These are phyloP conservation scores for Trichoderma sp. DNA, from an alignment of 2,329 filamentous ascomycete genomes.

Conservation along the genomic window DNA sequence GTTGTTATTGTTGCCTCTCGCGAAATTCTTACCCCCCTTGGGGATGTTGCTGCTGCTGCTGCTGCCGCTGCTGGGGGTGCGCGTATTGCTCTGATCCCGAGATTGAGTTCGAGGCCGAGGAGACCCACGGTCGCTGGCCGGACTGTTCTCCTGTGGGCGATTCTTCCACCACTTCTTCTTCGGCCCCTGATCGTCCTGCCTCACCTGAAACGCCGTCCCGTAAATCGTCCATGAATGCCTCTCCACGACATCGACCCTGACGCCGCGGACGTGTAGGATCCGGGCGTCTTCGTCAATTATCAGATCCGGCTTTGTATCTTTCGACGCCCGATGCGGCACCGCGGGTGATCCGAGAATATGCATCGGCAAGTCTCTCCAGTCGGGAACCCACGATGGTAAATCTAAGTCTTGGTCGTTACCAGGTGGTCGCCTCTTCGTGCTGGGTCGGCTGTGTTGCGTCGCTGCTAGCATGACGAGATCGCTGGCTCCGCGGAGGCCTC, in stretches of 20 bases:
- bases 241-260: constrained; percentile 28
- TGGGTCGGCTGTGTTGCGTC: constrained; percentile 22
- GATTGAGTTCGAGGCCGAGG: not conserved
- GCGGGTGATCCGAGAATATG: constrained; percentile 34
- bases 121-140: not conserved
- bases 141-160: not conserved
- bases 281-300: constrained; percentile 26
- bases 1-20: not conserved
- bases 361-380: constrained; percentile 34
- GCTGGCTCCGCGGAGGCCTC: constrained; percentile 29
- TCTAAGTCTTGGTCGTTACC: not conserved
- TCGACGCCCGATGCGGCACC: constrained; percentile 32
- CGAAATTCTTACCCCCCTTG: not conserved
- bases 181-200: constrained; percentile 5
- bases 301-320: constrained; percentile 28
- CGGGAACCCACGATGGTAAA: constrained; percentile 38
- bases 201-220: constrained; percentile 32
- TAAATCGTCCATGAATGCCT: constrained; percentile 31
- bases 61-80: not conserved
- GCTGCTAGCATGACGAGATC: constrained; percentile 33
- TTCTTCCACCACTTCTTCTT: not conserved
- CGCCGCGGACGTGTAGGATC: constrained; percentile 30
- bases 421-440: not conserved
- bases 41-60: not conserved
- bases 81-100: not conserved